Percentiles rank a stretch among this genome's conserved stretches.
Evolutionary conservation across 768 basidiomycete species (phyloP).

Genomic region (Lentinus tigrinus): DNA sequence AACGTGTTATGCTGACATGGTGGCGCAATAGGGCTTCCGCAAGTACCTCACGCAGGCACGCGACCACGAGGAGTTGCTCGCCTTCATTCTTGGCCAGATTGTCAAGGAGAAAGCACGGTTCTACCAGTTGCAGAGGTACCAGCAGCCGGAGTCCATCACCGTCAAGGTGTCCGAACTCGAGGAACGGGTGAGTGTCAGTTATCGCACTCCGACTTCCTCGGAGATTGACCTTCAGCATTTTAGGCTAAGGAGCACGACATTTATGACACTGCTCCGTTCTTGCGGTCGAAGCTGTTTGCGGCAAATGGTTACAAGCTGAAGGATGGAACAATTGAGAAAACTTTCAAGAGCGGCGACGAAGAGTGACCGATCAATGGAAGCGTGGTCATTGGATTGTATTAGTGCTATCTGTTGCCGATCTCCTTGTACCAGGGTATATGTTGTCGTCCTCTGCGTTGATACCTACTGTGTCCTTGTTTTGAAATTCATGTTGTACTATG

Average conservation of each 20-base stretch:
- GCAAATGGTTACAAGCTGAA: slow-evolving; percentile 86
- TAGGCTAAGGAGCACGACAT: slow-evolving; percentile 98
- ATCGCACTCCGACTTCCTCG: background rate
- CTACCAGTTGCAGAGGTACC: slow-evolving; percentile 72
- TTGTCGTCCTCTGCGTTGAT: background rate
- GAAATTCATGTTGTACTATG: background rate
- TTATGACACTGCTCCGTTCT: slow-evolving; percentile 84
- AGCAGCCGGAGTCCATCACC: slow-evolving; percentile 74
- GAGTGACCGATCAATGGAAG: background rate
- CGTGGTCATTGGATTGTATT: background rate
- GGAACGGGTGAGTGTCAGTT: slow-evolving; percentile 60
- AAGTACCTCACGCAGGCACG: slow-evolving; percentile 96
- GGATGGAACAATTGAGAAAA: slow-evolving; percentile 68
- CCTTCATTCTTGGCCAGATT: slow-evolving; percentile 91
- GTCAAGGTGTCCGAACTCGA: slow-evolving; percentile 84
- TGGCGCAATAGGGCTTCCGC: slow-evolving; percentile 73
- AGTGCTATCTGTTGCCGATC: background rate
- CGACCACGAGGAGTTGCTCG: slow-evolving; percentile 93
- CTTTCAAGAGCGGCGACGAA: slow-evolving; percentile 44
- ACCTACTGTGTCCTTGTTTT: background rate
- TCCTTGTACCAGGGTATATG: background rate
- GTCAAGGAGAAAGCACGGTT: slow-evolving; percentile 91
- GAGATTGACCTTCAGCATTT: background rate
- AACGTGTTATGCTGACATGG: background rate
- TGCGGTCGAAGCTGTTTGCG: slow-evolving; percentile 78